A percentile compares a stretch with the other conserved stretches of the same genome.
These are phyloP conservation scores for Mucor indicus DNA, from an alignment of 371 early-diverging fungal genomes.

Conservation along the genomic window DNA sequence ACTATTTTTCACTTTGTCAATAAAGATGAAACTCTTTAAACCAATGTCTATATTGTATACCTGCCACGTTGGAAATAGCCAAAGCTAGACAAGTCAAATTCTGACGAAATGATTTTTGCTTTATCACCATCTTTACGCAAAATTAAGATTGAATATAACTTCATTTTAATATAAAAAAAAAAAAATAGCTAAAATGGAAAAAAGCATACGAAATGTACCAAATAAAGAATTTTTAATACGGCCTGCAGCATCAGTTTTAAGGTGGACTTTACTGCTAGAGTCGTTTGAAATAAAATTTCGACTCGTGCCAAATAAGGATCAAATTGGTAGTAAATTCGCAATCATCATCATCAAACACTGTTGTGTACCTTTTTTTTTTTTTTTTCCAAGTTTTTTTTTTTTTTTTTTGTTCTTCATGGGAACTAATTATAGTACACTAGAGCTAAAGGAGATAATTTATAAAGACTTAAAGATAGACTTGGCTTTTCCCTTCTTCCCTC, in stretches of 20 bases:
- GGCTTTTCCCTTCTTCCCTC: slow-evolving; percentile 61
- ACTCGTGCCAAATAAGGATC: too few relatives aligned
- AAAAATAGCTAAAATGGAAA: slow-evolving; percentile 3
- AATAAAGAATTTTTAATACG: slow-evolving; percentile 11
- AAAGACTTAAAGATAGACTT: slow-evolving; percentile 57
- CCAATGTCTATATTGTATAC: slow-evolving; percentile 35
- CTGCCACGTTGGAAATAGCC: slow-evolving; percentile 87
- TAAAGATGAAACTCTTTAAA: not conserved
- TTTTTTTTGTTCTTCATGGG: slow-evolving; percentile 22
- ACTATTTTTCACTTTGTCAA: slow-evolving; percentile 36
- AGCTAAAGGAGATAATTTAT: slow-evolving; percentile 39
- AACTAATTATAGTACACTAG: slow-evolving; percentile 35
- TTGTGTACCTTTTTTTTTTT: not conserved
- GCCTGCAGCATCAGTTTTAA: too few relatives aligned
- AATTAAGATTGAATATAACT: slow-evolving; percentile 53
- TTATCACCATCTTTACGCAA: slow-evolving; percentile 48
- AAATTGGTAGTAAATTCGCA: too few relatives aligned
- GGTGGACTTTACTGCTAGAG: too few relatives aligned
- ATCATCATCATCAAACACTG: too few relatives aligned
- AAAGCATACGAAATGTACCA: slow-evolving; percentile 4
- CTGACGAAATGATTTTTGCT: slow-evolving; percentile 55
- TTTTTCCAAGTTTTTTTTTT: not conserved
- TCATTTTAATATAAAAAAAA: slow-evolving; percentile 37
- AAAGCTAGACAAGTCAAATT: slow-evolving; percentile 79
- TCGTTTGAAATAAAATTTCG: too few relatives aligned